phyloP scores from a whole-genome alignment of 805 yeast genomes.

The Saccharomyces jurei region DNA sequence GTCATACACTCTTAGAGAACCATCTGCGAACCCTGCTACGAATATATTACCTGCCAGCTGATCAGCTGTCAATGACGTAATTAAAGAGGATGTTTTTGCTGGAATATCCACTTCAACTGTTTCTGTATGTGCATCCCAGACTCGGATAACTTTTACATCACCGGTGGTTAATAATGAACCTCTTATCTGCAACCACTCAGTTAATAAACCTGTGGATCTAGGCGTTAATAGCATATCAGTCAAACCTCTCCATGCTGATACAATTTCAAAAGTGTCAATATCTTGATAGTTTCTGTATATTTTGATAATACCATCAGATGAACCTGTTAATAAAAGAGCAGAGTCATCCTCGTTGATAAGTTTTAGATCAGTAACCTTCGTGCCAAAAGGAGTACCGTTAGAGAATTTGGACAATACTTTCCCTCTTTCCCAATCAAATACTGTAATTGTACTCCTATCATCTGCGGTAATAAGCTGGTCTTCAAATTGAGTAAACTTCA shows the following conservation, averaged over 20 bases:
- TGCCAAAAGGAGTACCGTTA: constrained; percentile 80
- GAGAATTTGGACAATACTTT: constrained; percentile 60
- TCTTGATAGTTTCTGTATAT: constrained; percentile 72
- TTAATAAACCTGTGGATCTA: constrained; percentile 70
- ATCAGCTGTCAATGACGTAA: constrained; percentile 85
- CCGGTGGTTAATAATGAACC: constrained; percentile 90
- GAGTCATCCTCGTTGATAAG: constrained; percentile 87
- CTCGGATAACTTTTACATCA: constrained; percentile 80
- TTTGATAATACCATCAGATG: constrained; percentile 90
- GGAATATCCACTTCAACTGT: constrained; percentile 81
- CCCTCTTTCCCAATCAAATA: constrained; percentile 78
- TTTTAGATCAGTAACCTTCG: constrained; percentile 78
- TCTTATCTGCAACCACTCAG: constrained; percentile 96
- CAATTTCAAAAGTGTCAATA: constrained; percentile 45
- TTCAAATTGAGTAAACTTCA: constrained; percentile 87
- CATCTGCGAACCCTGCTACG: constrained; percentile 86
- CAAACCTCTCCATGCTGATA: constrained; percentile 88
- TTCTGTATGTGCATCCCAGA: constrained; percentile 97
- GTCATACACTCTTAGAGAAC: constrained; percentile 85
- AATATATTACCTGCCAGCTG: constrained; percentile 89
- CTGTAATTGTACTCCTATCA: constrained; percentile 72
- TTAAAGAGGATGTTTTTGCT: constrained; percentile 81
- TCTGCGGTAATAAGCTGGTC: constrained; percentile 71
- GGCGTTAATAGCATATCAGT: constrained; percentile 78
- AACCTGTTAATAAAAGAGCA: constrained; percentile 77